These are phyloP conservation scores for Coemansia brasiliensis DNA, from an alignment of 192 early-diverging fungal genomes.

Conservation along the genomic window DNA sequence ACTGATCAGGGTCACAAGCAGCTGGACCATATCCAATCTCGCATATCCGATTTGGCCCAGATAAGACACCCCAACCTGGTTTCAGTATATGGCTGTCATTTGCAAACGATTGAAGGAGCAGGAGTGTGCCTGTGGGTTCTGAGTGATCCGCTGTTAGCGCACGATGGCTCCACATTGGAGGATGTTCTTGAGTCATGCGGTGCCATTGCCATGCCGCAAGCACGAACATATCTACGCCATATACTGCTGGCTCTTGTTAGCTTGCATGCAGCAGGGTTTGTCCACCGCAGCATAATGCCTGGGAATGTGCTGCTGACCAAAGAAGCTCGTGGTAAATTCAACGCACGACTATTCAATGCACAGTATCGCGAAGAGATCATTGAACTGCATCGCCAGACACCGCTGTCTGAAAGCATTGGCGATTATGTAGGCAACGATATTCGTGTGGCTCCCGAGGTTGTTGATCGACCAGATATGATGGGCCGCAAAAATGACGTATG, in stretches of 20 bases:
- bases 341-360: constrained; percentile 64
- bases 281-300: constrained; percentile 59
- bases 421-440: constrained; percentile 35
- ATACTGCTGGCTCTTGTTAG: constrained; percentile 63
- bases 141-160: constrained; percentile 31
- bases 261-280: constrained; percentile 66
- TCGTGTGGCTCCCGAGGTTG: constrained; percentile 63
- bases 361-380: constrained; percentile 65
- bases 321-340: constrained; percentile 25
- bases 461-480: constrained; percentile 62
- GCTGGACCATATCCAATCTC: constrained; percentile 58
- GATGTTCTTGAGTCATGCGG: constrained; percentile 69
- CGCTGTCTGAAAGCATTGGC: constrained; percentile 32
- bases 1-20: constrained; percentile 48
- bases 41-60: constrained; percentile 31
- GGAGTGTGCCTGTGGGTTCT: constrained; percentile 35
- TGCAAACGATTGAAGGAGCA: constrained; percentile 37
- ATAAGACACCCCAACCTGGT: constrained; percentile 63
- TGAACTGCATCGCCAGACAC: constrained; percentile 48
- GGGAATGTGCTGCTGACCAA: constrained; percentile 37
- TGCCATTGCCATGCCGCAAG: constrained; percentile 55
- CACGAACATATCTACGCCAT: constrained; percentile 66
- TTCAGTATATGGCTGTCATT: constrained; percentile 59
- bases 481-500: constrained; percentile 77
- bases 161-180: constrained; percentile 57